These are phyloP conservation scores for Chlamydomonas eustigma DNA, from an alignment of 139 green algal species.

Conservation along the genomic window DNA sequence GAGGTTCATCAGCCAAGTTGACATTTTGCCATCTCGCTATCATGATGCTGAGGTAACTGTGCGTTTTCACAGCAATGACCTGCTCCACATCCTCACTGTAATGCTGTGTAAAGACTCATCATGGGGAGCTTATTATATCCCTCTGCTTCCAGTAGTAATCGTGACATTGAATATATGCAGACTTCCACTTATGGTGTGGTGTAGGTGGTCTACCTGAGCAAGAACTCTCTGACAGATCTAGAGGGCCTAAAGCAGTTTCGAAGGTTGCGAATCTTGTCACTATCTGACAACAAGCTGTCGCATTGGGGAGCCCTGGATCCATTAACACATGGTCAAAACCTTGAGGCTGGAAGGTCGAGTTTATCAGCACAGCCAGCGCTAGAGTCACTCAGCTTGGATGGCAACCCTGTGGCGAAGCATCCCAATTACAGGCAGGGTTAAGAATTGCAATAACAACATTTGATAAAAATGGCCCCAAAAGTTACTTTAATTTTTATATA, in stretches of 20 bases:
- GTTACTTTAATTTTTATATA: not conserved
- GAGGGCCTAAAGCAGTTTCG: conserved; percentile 58
- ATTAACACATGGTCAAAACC: not conserved
- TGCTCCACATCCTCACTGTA: no score
- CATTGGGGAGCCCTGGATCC: conserved; percentile 4
- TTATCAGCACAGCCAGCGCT: conserved; percentile 35
- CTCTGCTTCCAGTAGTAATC: no score
- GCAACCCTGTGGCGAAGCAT: conserved; percentile 56
- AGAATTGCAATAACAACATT: no score
- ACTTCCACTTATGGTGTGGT: no score
- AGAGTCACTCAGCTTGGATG: conserved; percentile 56
- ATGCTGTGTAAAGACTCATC: no score
- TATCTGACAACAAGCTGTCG: conserved; percentile 59
- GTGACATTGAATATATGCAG: no score
- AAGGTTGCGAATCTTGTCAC: conserved; percentile 38
- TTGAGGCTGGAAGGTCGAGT: not conserved
- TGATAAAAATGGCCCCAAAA: no score
- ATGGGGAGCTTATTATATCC: no score
- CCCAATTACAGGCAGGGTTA: conserved; percentile 66
- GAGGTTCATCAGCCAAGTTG: conserved; percentile 39
- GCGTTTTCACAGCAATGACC: no score
- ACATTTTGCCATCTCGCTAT: conserved; percentile 45
- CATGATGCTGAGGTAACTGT: conserved; percentile 38
- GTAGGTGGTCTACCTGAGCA: conserved; percentile 51
- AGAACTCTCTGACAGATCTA: conserved; percentile 51